Base-by-base conservation (phyloP, 2,329 filamentous ascomycete species). In the Simplicillium aogashimaense region DNA sequence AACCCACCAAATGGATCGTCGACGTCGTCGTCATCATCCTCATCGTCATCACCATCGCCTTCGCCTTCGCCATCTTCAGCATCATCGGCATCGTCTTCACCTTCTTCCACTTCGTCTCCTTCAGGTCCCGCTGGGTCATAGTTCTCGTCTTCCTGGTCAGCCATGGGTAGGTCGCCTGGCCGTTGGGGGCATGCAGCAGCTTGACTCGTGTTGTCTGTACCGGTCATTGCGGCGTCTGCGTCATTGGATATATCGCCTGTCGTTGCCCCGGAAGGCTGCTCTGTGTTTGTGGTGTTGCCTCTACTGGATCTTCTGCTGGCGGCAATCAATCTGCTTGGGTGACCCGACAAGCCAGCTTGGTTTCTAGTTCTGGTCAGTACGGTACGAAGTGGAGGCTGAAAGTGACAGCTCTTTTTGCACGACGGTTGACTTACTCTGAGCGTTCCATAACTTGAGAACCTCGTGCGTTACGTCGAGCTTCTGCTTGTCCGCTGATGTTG, bases 401-500 rank as follows among this genome's bases (percentile, higher is more conserved):
- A 10, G 12, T 14, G 14, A 17, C 8, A 35, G 6, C 10, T 20
- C 9, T 6, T 17, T 40, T 33, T 43, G 53, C 74, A 51, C 5
- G 9, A 9, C 9, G 20, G 5, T 25, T 9, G 20, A 25, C 20
- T 25, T 74, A 88, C 83, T 77, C 78, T 63, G 74, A 72, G 61
- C 74, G 79, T 56, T 85, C 86, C 85, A 89, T 90, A 57, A 70
- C 72, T 58, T 70, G 70, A 49, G 69, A 50, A 45, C 61, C 70
- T 62, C 81, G 83, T 54, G 71, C 74, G 61, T 76, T 83, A 55
- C 65, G 74, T 52, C 72, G 74, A 48, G 72, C 20, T 25, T 25
- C 9, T 9, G 65, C 48, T 67, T 59, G 37, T 67, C 57, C 52
- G 52, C 54, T 59, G 50, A 37, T 44, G 54, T 41, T 33, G 48